These are phyloP conservation scores for Mrakia frigida DNA, from an alignment of 768 basidiomycete genomes.

Conservation along the genomic window DNA sequence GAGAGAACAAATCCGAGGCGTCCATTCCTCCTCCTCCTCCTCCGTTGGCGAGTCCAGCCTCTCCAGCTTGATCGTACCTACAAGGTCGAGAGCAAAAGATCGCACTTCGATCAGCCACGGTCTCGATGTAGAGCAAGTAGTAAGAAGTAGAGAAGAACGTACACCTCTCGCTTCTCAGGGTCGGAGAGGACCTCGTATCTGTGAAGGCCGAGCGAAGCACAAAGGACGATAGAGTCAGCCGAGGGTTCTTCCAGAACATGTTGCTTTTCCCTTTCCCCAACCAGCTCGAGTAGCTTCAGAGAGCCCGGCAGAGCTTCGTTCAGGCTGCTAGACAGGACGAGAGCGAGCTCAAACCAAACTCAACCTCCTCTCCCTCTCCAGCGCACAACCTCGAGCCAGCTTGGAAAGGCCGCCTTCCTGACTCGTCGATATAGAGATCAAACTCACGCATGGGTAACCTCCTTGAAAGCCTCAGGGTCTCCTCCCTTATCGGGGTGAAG, in stretches of 20 bases:
- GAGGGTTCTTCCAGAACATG: constrained; percentile 12
- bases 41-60: constrained; percentile 70
- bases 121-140: not conserved
- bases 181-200: constrained; percentile 90
- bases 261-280: not conserved
- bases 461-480: constrained; percentile 94
- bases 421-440: constrained; percentile 18
- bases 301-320: too few relatives aligned
- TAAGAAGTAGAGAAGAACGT: constrained; percentile 9
- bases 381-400: too few relatives aligned
- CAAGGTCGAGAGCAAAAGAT: not conserved
- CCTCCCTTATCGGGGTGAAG: constrained; percentile 92
- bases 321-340: not conserved
- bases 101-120: not conserved
- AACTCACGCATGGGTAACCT: constrained; percentile 90
- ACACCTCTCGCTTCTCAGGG: constrained; percentile 63
- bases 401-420: too few relatives aligned
- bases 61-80: constrained; percentile 80
- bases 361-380: too few relatives aligned
- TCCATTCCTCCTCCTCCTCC: constrained; percentile 64
- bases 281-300: not conserved
- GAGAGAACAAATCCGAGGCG: constrained; percentile 96
- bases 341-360: not conserved
- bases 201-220: constrained; percentile 40
- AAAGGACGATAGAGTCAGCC: constrained; percentile 3